A percentile compares a stretch with the other conserved stretches of the same genome.
Conservation (phyloP, 1,284 basidiomycete genomes). For the Inonotus obliquus region DNA sequence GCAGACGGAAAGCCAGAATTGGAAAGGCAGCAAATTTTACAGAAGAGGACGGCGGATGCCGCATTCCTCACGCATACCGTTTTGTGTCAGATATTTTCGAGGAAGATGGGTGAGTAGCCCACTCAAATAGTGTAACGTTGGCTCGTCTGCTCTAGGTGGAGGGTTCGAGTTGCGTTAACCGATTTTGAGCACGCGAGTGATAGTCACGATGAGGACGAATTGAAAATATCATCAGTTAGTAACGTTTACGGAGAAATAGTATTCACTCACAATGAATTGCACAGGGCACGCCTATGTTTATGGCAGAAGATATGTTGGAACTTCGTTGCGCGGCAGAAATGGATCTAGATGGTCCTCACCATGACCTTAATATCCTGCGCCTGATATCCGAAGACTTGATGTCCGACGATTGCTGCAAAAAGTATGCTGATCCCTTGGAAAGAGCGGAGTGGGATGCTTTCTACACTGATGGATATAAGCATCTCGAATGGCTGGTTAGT, state of each 20-base stretch:
- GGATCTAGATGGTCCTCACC: not conserved
- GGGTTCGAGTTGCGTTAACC: not conserved
- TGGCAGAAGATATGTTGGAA: not conserved
- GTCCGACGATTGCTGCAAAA: not conserved
- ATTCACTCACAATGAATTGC: not conserved
- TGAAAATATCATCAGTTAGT: not conserved
- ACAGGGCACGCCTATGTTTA: constrained; percentile 1
- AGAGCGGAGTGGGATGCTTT: not conserved
- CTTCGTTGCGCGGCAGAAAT: not conserved
- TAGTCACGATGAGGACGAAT: not conserved
- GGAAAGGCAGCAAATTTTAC: not conserved
- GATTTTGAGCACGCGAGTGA: not conserved
- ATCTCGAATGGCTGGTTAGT: not conserved
- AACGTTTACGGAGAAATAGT: too few relatives aligned
- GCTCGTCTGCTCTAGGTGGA: not conserved
- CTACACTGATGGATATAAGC: not conserved
- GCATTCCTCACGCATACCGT: not conserved
- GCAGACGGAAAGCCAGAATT: not conserved
- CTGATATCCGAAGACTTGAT: not conserved
- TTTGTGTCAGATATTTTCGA: not conserved
- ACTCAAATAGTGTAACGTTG: not conserved
- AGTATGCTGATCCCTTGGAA: not conserved
- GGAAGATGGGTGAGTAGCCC: not conserved
- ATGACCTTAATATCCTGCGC: too few relatives aligned
- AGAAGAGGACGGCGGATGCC: not conserved